Conservation (phyloP, 768 basidiomycete genomes). For the Suillus paluster region DNA sequence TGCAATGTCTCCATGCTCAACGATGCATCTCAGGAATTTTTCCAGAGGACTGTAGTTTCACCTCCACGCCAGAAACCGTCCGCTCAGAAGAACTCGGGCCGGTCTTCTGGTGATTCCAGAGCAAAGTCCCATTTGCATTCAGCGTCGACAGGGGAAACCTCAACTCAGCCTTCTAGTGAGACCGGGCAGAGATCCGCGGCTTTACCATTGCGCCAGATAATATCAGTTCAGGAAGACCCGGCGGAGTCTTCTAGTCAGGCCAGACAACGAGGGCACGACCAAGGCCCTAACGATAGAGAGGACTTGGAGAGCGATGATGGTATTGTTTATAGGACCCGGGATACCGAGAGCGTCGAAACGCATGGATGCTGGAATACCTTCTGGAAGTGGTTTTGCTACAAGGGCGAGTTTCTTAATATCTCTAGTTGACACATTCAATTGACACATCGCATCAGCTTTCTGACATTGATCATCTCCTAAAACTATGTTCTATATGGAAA, state of each 20-base stretch:
- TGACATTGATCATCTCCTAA: not conserved
- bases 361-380: slow-evolving; percentile 2
- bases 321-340: not conserved
- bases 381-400: slow-evolving; percentile 1
- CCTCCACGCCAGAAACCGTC: not conserved
- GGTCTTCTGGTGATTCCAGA: not conserved
- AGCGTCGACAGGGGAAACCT: not conserved
- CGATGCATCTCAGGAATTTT: not conserved
- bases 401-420: not conserved
- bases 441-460: not conserved
- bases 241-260: not conserved
- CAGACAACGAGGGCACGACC: not conserved
- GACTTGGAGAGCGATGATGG: not conserved
- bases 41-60: not conserved
- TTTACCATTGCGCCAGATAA: not conserved
- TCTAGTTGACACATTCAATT: not conserved
- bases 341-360: not conserved
- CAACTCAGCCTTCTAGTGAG: not conserved
- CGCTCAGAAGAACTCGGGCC: not conserved
- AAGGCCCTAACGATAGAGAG: not conserved
- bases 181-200: too few relatives aligned
- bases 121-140: not conserved
- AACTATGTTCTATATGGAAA: not conserved
- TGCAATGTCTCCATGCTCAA: not conserved
- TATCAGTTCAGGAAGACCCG: not conserved